Conservation (phyloP, 139 green algal species). For the Tetraselmis chui region DNA sequence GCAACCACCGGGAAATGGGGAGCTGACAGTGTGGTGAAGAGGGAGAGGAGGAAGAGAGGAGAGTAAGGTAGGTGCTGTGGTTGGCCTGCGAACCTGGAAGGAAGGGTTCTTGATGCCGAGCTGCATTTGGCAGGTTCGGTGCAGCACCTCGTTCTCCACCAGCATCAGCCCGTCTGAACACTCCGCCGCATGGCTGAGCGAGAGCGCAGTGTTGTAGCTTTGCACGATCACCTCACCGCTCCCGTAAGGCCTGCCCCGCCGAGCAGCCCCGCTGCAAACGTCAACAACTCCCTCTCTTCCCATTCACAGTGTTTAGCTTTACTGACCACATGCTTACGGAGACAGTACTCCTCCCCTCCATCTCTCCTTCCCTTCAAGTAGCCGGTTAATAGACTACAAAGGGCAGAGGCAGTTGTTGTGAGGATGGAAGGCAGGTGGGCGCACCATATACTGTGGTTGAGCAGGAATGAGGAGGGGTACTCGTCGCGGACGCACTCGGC, state of each 20-base stretch:
- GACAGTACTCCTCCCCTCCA: too few relatives aligned
- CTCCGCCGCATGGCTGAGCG: conserved; percentile 47
- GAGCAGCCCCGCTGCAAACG: too few relatives aligned
- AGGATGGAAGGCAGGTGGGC: background rate
- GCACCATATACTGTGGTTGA: conserved; percentile 78
- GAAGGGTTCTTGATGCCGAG: conserved; percentile 45
- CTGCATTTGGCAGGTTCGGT: conserved; percentile 27
- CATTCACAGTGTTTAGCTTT: too few relatives aligned
- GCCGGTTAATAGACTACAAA: too few relatives aligned
- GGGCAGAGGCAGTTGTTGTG: conserved; percentile 1
- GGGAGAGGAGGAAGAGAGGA: background rate
- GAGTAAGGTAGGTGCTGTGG: background rate
- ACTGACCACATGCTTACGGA: too few relatives aligned
- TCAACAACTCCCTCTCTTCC: too few relatives aligned
- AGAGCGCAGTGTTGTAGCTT: conserved; percentile 79
- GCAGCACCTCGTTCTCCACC: conserved; percentile 33
- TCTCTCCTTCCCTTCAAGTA: too few relatives aligned
- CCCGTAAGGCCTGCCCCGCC: conserved; percentile 60
- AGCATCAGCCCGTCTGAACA: conserved; percentile 58
- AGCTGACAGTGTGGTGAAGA: background rate
- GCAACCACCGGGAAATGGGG: background rate
- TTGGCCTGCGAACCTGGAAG: conserved; percentile 24
- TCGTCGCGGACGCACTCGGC: conserved; percentile 56
- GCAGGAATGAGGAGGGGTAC: conserved; percentile 45
- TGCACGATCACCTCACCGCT: conserved; percentile 72